A percentile compares a stretch with the other conserved stretches of the same genome.
Conservation (phyloP, 2,329 filamentous ascomycete species). For the Talaromyces atroroseus region DNA sequence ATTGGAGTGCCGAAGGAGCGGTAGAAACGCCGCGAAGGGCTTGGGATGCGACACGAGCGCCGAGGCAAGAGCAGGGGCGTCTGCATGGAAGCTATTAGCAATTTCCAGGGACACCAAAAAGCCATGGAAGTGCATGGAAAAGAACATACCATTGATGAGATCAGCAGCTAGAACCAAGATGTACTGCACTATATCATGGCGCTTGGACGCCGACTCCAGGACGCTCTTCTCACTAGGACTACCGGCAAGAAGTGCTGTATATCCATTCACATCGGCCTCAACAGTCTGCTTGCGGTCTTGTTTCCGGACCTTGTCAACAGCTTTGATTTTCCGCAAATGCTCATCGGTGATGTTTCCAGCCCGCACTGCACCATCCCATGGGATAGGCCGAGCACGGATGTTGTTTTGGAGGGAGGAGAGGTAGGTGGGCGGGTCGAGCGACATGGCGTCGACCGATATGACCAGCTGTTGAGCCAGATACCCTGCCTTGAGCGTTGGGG, state of each 20-base stretch:
- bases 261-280: constrained; percentile 72
- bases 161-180: constrained; percentile 85
- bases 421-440: constrained; percentile 86
- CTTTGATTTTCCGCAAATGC: constrained; percentile 91
- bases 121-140: background rate
- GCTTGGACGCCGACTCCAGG: constrained; percentile 76
- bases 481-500: background rate
- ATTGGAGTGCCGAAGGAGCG: constrained; percentile 75
- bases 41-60: constrained; percentile 67
- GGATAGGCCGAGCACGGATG: constrained; percentile 90
- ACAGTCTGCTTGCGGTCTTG: constrained; percentile 81
- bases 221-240: constrained; percentile 62
- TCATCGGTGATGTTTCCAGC: constrained; percentile 90
- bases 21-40: constrained; percentile 71
- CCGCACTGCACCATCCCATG: constrained; percentile 94
- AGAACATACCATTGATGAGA: constrained; percentile 73
- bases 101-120: background rate
- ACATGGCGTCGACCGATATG: constrained; percentile 54
- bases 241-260: constrained; percentile 74
- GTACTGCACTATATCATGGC: constrained; percentile 89
- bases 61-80: constrained; percentile 70
- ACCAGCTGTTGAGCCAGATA: background rate
- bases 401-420: constrained; percentile 88
- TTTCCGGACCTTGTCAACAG: constrained; percentile 91
- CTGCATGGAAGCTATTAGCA: constrained; percentile 43